phyloP scores from a whole-genome alignment of 345 rosid genomes.

The Odontarrhena argentea region DNA sequence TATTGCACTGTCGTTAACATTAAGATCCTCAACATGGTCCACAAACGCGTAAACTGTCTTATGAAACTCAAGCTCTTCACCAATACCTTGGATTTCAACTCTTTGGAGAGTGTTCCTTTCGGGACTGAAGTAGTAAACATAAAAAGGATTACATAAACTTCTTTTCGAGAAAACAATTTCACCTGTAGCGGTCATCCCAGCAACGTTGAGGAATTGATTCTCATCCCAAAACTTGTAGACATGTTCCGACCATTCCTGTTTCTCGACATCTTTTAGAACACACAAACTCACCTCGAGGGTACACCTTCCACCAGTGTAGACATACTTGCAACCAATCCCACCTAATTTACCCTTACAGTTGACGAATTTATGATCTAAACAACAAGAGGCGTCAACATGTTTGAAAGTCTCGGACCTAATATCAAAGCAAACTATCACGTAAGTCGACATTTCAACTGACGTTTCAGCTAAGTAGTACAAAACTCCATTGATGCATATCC shows the following conservation, averaged over 20 bases:
- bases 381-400: background rate
- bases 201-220: background rate
- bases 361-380: background rate
- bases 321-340: background rate
- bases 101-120: too few species aligned
- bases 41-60: background rate
- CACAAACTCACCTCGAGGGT: background rate
- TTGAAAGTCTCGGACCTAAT: background rate
- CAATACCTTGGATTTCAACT: background rate
- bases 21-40: constrained; percentile 4
- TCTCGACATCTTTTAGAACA: background rate
- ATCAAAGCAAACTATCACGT: too few species aligned
- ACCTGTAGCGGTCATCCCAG: background rate
- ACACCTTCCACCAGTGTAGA: background rate
- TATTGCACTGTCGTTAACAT: background rate
- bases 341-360: constrained; percentile 6
- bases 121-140: background rate
- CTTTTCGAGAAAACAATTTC: background rate
- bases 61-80: background rate
- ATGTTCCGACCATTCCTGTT: background rate
- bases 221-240: background rate
- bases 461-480: background rate
- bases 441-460: too few species aligned
- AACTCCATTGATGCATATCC: constrained; percentile 1
- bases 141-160: background rate